Evolutionary conservation across 73 alveolate species (phyloP), one percentile per base, ranked within the genome.

Genomic region (Symbiodinium natans): DNA sequence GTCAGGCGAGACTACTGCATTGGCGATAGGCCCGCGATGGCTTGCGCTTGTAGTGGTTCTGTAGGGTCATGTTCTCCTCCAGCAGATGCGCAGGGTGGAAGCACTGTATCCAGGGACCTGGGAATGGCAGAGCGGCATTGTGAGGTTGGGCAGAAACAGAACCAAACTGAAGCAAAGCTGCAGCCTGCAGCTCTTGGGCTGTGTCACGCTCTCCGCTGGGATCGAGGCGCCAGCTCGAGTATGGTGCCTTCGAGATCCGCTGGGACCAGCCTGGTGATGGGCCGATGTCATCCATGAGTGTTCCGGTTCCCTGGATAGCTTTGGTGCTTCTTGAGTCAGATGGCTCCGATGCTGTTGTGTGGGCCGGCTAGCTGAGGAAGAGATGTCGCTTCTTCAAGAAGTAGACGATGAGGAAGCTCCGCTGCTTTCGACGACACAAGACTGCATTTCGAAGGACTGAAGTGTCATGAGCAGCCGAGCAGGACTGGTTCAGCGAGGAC

Each of bases 71-170:
- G 40, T 5, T 2, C 40, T 2, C 75, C 15, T n/a, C 80, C 80
- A 6, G 6, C 6, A 9, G 59, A 46, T 25, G 8, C 3, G 41
- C 39, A 90, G 97, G 97, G 97, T 90, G 42, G 97, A 90, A 39
- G 97, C 97, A 29, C 88, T 90, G 41, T 90, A 90, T 48, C 95
- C 95, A 6, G 87, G 46, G 89, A 90, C 82, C 15, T 73, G 87
- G 89, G 97, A 90, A 31, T 90, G 97, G 97, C 89, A 42, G 52
- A 83, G 19, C 80, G 97, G 97, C n/a, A 75, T 90, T 42, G 97
- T 90, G n/a, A 90, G 97, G 97, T 52, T 8, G 31, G 71, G 23
- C n/a, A n/a, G n/a, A n/a, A n/a, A n/a, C n/a, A n/a, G n/a, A n/a
- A n/a, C n/a, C n/a, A n/a, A n/a, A n/a, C n/a, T n/a, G n/a, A n/a